Percentiles rank a stretch among this genome's conserved stretches.
phyloP scores from a whole-genome alignment of 257 asterid species.

The Leptodermis oblonga region DNA sequence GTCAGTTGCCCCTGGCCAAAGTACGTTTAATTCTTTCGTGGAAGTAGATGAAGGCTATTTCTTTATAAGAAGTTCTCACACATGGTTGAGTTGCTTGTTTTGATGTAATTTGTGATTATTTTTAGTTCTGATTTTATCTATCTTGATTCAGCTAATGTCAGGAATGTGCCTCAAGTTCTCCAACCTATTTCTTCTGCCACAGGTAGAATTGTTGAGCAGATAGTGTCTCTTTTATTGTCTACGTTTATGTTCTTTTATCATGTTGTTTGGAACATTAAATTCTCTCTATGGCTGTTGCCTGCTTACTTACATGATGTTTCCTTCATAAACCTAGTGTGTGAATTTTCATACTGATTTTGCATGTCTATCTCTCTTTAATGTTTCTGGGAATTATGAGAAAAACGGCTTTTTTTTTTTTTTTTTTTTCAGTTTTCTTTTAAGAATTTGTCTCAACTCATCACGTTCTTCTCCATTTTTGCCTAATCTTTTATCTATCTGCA shows the following conservation, averaged over 20 bases:
- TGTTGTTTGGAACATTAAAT: background rate
- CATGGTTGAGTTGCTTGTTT: background rate
- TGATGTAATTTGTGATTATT: background rate
- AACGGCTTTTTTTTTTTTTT: background rate
- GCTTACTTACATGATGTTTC: background rate
- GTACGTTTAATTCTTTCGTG: background rate
- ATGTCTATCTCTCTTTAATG: background rate
- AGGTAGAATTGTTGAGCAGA: slow-evolving; percentile 35
- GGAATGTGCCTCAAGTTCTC: slow-evolving; percentile 44
- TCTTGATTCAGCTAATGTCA: slow-evolving; percentile 36
- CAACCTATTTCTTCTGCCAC: slow-evolving; percentile 52
- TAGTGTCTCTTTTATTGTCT: background rate
- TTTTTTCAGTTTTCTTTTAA: too few species aligned
- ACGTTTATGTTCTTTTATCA: background rate
- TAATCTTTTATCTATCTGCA: slow-evolving; percentile 21
- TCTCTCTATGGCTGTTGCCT: background rate
- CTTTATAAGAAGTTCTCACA: background rate
- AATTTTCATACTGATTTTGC: background rate
- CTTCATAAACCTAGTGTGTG: background rate
- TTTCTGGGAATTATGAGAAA: background rate
- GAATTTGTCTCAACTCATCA: background rate
- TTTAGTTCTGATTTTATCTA: slow-evolving; percentile 3
- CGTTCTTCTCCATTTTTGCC: background rate
- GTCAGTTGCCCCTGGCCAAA: slow-evolving; percentile 27
- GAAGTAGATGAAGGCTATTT: background rate